Evolutionary conservation across 2,329 filamentous ascomycete genomes (phyloP).

Genomic region (Samsoniella hepiali): DNA sequence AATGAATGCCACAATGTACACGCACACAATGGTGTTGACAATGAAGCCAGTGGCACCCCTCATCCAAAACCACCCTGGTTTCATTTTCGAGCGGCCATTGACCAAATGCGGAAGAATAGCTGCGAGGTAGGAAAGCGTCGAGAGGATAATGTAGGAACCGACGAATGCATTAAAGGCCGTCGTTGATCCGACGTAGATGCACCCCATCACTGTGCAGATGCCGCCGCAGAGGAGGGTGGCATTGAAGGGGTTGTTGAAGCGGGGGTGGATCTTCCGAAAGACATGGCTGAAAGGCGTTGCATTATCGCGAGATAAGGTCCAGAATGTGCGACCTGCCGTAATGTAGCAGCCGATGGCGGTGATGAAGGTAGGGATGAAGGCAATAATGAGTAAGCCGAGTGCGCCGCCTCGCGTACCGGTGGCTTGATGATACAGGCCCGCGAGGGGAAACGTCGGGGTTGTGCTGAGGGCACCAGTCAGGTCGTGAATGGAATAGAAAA

Average conservation of each 20-base stretch:
- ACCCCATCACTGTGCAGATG: slow-evolving; percentile 47
- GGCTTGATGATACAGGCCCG: slow-evolving; percentile 54
- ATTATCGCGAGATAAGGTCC: slow-evolving; percentile 15
- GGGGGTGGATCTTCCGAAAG: slow-evolving; percentile 43
- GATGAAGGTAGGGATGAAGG: slow-evolving; percentile 9
- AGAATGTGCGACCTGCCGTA: slow-evolving; percentile 13
- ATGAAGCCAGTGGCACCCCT: slow-evolving; percentile 43
- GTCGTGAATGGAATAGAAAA: slow-evolving; percentile 49
- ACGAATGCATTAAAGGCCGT: slow-evolving; percentile 60
- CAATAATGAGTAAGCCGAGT: slow-evolving; percentile 32
- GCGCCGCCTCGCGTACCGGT: slow-evolving; percentile 40
- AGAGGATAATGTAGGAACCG: slow-evolving; percentile 38
- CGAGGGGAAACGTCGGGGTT: slow-evolving; percentile 50
- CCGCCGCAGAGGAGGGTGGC: slow-evolving; percentile 49
- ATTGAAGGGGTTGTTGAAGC: slow-evolving; percentile 50
- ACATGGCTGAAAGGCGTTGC: slow-evolving; percentile 12
- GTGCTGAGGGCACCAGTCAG: slow-evolving; percentile 44
- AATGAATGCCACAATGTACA: slow-evolving; percentile 58
- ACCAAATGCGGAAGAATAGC: slow-evolving; percentile 55
- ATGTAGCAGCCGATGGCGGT: slow-evolving; percentile 16
- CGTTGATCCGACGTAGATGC: slow-evolving; percentile 54
- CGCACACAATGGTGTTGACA: slow-evolving; percentile 50
- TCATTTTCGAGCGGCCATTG: slow-evolving; percentile 24
- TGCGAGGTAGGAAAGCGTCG: slow-evolving; percentile 52
- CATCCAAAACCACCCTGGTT: slow-evolving; percentile 47